These are phyloP conservation scores for Lobosporangium transversale DNA, from an alignment of 192 early-diverging fungal species.

Conservation along the genomic window DNA sequence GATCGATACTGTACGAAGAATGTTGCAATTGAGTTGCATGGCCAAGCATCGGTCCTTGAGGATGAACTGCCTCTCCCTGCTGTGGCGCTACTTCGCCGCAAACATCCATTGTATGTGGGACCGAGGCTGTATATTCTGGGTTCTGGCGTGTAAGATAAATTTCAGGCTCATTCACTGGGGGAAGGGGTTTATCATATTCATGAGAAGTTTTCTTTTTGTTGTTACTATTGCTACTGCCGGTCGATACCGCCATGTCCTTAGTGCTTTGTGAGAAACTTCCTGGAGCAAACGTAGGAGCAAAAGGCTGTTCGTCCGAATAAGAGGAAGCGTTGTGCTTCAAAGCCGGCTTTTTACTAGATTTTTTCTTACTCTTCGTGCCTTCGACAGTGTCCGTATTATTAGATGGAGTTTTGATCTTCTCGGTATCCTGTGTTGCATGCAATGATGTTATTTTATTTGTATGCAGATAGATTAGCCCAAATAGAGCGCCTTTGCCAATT, in stretches of 20 bases:
- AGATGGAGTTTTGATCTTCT: not conserved
- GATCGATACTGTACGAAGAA: conserved; percentile 8
- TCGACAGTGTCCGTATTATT: not conserved
- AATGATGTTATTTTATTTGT: not conserved
- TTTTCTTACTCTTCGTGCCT: not conserved
- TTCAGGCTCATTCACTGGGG: too few relatives aligned
- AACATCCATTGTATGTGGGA: not conserved
- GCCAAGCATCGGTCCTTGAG: not conserved
- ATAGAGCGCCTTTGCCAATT: too few relatives aligned
- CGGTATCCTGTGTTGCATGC: not conserved
- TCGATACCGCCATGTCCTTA: not conserved
- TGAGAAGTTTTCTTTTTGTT: too few relatives aligned
- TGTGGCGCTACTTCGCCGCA: too few relatives aligned
- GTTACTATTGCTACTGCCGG: too few relatives aligned
- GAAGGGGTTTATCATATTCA: too few relatives aligned
- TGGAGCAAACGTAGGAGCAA: conserved; percentile 16
- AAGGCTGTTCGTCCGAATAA: conserved; percentile 27
- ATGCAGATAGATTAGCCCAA: too few relatives aligned
- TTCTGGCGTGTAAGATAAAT: too few relatives aligned
- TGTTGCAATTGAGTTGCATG: not conserved
- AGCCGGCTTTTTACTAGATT: conserved; percentile 16
- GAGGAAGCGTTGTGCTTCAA: conserved; percentile 19
- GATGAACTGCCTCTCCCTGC: too few relatives aligned
- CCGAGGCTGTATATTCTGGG: too few relatives aligned
- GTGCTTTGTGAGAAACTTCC: not conserved